Evolutionary conservation across 345 rosid genomes (phyloP).

Genomic region (Erysimum cheiranthoides): DNA sequence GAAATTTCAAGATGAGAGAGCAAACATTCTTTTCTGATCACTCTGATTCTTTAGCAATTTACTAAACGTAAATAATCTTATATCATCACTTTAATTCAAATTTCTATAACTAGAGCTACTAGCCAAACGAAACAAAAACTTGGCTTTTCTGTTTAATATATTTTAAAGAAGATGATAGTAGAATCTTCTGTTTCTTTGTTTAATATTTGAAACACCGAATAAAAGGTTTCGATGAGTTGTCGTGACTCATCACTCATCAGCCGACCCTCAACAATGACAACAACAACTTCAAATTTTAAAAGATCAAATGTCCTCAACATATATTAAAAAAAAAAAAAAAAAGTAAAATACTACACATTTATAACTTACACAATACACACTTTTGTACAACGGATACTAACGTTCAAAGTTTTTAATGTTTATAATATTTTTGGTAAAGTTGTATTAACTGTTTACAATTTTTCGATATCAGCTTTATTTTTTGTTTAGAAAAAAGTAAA

Average conservation of each 20-base stretch:
- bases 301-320: background rate
- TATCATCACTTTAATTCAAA: constrained; percentile 16
- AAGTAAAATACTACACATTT: background rate
- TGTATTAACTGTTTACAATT: background rate
- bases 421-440: constrained; percentile 2
- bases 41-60: background rate
- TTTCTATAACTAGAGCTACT: background rate
- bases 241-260: constrained; percentile 42
- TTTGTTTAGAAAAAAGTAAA: constrained; percentile 5
- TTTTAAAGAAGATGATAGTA: background rate
- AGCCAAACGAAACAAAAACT: background rate
- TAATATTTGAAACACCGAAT: constrained; percentile 24
- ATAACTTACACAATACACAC: background rate
- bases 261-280: constrained; percentile 33
- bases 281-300: constrained; percentile 9
- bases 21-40: constrained; percentile 33
- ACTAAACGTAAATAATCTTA: background rate
- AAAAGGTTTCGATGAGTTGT: constrained; percentile 40
- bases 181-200: constrained; percentile 25
- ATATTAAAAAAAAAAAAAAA: background rate
- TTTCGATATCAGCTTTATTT: constrained; percentile 18
- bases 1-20: background rate
- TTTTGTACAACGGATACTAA: background rate
- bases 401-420: background rate
- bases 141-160: background rate